Base-by-base conservation (phyloP, 106 monocot genomes). In the Vanilla planifolia region DNA sequence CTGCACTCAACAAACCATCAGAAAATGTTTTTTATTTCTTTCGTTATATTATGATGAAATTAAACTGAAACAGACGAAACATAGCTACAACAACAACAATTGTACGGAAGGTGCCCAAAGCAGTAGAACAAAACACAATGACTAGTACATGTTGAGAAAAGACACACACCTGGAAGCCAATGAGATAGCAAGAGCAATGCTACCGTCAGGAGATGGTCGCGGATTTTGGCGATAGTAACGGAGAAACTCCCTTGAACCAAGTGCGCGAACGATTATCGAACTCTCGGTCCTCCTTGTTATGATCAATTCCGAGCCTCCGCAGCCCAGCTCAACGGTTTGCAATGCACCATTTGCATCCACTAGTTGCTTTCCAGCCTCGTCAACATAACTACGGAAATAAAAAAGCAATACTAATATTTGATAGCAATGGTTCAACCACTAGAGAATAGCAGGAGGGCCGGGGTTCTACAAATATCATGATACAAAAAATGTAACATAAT, bases 191-290 rank as follows among this genome's bases (percentile, higher is more conserved):
- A 96, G 67, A 8, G 87, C 79, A 68, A 75, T 22, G 55, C 74
- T 69, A 41, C 59, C 77, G 52, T 76, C 22, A 67, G 66, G 71
- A 55, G 96, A 86, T 62, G 96, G 96, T 0, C 77, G 83, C 29
- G 96, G 96, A 46, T 91, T 98, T 75, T 98, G 96, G 10, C 84
- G 71, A 39, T 88, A 91, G 68, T 91, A 98, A 17, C 88, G 84
- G n/a, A 91, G 73, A 72, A 77, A 98, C 61, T 91, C 91, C 20
- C 91, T 70, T 62, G 91, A 98, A 48, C 96, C 91, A 66, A 98
- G 61, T 21, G 79, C 70, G 45, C 43, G 71, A 73, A 88, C 80
- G 33, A 61, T 68, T 15, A 53, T 62, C 27, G 79, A 61, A 27
- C 52, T 67, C 1, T 77, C 88, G 53, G 43, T 70, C 51, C 70